A percentile compares a stretch with the other conserved stretches of the same genome.
These are phyloP conservation scores for Blumeria graminis DNA, from an alignment of 2,329 filamentous ascomycete genomes.

Conservation along the genomic window DNA sequence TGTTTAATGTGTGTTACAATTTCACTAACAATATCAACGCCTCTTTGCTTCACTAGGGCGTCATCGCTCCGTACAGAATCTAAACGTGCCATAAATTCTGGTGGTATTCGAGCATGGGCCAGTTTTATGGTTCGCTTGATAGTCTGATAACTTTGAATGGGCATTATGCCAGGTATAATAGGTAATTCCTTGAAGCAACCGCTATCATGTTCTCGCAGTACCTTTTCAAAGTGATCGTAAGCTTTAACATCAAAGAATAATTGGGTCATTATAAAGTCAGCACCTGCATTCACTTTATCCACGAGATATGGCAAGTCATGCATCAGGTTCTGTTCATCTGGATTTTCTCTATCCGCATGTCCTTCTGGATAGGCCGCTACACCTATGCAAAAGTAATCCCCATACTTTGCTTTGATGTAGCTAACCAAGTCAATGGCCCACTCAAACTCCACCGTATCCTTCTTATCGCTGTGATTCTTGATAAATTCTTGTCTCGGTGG, in stretches of 20 bases:
- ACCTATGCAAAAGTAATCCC: constrained; percentile 89
- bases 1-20: constrained; percentile 58
- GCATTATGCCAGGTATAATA: constrained; percentile 90
- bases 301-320: constrained; percentile 72
- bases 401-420: constrained; percentile 68
- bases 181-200: constrained; percentile 67
- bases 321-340: constrained; percentile 41
- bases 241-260: constrained; percentile 79
- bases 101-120: constrained; percentile 66
- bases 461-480: constrained; percentile 28
- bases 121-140: constrained; percentile 83
- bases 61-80: constrained; percentile 56
- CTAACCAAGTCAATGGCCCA: constrained; percentile 75
- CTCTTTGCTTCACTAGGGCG: constrained; percentile 55
- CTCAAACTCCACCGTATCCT: constrained; percentile 51
- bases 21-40: constrained; percentile 63
- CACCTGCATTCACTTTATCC: constrained; percentile 75
- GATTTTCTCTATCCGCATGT: constrained; percentile 75
- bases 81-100: constrained; percentile 41
- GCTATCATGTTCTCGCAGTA: constrained; percentile 55
- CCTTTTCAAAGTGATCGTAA: constrained; percentile 57
- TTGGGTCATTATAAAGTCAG: constrained; percentile 97
- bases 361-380: constrained; percentile 91
- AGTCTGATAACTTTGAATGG: constrained; percentile 92
- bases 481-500: constrained; percentile 59